A percentile compares a stretch with the other conserved stretches of the same genome.
Conservation (phyloP, 1,284 basidiomycete species). For the Sporisorium exsertum region DNA sequence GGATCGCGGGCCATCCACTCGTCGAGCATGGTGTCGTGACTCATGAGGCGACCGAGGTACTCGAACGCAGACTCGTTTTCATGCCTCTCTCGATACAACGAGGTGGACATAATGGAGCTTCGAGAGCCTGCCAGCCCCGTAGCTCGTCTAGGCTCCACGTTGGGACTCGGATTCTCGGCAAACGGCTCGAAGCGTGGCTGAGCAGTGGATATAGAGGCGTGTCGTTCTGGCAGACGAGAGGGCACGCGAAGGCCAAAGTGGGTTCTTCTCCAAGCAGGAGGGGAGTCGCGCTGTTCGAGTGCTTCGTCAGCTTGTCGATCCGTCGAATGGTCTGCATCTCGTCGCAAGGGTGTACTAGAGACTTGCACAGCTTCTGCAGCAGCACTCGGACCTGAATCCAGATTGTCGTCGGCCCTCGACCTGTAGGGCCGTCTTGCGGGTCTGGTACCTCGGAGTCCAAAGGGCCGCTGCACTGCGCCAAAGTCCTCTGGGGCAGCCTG, state of each 20-base stretch:
- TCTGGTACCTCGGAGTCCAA: conserved; percentile 12
- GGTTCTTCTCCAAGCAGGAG: conserved; percentile 17
- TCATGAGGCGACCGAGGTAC: conserved; percentile 45
- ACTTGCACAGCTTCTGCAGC: not conserved
- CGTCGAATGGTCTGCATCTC: not conserved
- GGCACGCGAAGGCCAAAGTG: conserved; percentile 27
- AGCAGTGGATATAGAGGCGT: not conserved
- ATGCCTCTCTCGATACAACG: conserved; percentile 13
- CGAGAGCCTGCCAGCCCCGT: not conserved
- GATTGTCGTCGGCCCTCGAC: not conserved
- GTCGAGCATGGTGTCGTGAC: conserved; percentile 39
- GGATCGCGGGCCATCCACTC: conserved; percentile 30
- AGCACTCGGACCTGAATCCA: not conserved
- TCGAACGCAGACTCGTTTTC: conserved; percentile 39
- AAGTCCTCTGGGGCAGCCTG: conserved; percentile 6
- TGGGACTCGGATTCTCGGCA: not conserved
- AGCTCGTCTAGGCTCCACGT: not conserved
- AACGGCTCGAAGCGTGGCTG: conserved; percentile 25
- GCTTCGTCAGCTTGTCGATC: not conserved
- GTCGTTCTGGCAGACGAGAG: conserved; percentile 10
- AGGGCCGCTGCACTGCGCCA: conserved; percentile 11
- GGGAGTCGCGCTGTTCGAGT: not conserved
- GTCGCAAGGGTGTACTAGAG: not conserved
- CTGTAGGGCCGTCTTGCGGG: not conserved
- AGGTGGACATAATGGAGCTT: not conserved